Percentiles rank a stretch among this genome's conserved stretches.
These are phyloP conservation scores for Pterulicium gracile DNA, from an alignment of 1,284 basidiomycete species.

Conservation along the genomic window DNA sequence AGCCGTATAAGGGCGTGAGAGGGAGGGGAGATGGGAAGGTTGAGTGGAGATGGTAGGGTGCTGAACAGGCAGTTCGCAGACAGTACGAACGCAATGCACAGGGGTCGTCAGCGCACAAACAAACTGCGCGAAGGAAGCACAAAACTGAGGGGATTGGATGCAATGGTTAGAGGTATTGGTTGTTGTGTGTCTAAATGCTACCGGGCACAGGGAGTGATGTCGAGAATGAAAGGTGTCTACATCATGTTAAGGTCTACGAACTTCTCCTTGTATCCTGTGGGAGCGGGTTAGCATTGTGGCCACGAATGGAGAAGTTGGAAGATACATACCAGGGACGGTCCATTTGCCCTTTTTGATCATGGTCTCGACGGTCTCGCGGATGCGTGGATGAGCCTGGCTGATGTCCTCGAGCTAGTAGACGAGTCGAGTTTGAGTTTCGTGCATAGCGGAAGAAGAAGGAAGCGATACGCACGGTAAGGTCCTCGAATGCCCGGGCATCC, in stretches of 20 bases:
- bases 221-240: constrained; percentile 35
- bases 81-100: too few species aligned
- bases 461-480: constrained; percentile 67
- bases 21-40: constrained; percentile 48
- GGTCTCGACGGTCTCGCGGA: constrained; percentile 86
- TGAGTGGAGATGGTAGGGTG: constrained; percentile 67
- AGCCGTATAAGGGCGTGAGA: constrained; percentile 78
- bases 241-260: constrained; percentile 87
- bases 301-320: constrained; percentile 1
- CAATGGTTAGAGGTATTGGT: too few species aligned
- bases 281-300: constrained; percentile 9
- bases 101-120: too few species aligned
- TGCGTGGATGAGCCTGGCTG: constrained; percentile 86
- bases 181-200: not conserved
- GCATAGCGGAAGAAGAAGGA: too few species aligned
- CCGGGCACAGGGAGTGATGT: not conserved
- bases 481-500: constrained; percentile 95
- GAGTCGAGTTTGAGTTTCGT: constrained; percentile 4
- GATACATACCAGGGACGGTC: constrained; percentile 74
- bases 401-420: constrained; percentile 87
- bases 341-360: constrained; percentile 99
- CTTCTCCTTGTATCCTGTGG: constrained; percentile 80
- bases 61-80: too few species aligned
- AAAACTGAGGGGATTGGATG: too few species aligned
- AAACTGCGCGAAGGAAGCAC: too few species aligned